Conservation (phyloP, 2,329 filamentous ascomycete genomes). For the Aureobasidium uvarum region DNA sequence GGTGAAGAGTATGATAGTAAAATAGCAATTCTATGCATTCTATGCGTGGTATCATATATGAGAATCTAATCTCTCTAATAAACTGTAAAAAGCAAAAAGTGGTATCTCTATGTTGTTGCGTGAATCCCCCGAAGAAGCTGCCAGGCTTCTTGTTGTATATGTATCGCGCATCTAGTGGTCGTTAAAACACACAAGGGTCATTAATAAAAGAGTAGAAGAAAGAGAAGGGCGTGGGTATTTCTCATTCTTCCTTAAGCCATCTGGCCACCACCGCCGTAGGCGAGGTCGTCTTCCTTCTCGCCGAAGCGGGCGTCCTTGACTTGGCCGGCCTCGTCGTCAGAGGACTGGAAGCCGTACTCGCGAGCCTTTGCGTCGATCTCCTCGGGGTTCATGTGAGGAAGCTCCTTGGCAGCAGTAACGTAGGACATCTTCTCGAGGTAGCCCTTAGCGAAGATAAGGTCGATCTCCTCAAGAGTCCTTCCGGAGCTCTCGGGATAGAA, state of each 20-base stretch:
- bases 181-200: conserved; percentile 17
- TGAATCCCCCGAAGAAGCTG: neutral
- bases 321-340: conserved; percentile 38
- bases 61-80: conserved; percentile 15
- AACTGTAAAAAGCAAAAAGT: conserved; percentile 14
- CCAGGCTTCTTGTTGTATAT: conserved; percentile 13
- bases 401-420: conserved; percentile 40
- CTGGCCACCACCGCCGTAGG: conserved; percentile 27
- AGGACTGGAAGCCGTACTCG: conserved; percentile 37
- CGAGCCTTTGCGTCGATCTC: conserved; percentile 39
- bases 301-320: conserved; percentile 30
- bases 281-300: conserved; percentile 32
- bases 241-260: conserved; percentile 26
- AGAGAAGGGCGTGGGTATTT: neutral
- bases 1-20: neutral
- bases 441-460: conserved; percentile 37
- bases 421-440: conserved; percentile 38
- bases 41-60: conserved; percentile 20
- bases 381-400: conserved; percentile 38
- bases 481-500: conserved; percentile 48
- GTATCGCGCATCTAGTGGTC: conserved; percentile 19
- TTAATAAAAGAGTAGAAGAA: neutral
- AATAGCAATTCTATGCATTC: conserved; percentile 24
- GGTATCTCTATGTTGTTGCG: conserved; percentile 14
- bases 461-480: conserved; percentile 32